phyloP scores from a whole-genome alignment of 73 alveolate genomes.

The Paramecium caudatum region DNA sequence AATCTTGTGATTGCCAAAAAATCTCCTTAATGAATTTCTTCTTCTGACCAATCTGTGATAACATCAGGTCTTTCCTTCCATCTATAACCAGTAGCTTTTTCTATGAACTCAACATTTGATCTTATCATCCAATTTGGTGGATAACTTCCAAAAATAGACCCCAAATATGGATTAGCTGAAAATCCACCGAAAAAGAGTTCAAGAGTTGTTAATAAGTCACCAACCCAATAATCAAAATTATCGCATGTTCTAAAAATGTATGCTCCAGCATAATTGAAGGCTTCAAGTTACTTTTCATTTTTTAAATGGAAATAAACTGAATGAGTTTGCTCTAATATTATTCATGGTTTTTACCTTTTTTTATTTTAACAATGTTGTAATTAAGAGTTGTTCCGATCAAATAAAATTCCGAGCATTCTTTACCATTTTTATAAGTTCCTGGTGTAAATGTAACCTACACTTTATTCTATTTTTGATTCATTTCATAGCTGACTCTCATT shows the following conservation, averaged over 20 bases:
- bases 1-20: slow-evolving; percentile 90
- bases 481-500: slow-evolving; percentile 15
- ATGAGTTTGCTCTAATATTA: not conserved
- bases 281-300: slow-evolving; percentile 2
- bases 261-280: slow-evolving; percentile 63
- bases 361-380: slow-evolving; percentile 43
- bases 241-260: slow-evolving; percentile 74
- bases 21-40: slow-evolving; percentile 89
- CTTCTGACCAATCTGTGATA: slow-evolving; percentile 81
- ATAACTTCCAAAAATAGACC: slow-evolving; percentile 80
- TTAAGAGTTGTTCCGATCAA: slow-evolving; percentile 54
- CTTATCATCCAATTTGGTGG: slow-evolving; percentile 88
- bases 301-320: not conserved
- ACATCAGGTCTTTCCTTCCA: slow-evolving; percentile 84
- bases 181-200: slow-evolving; percentile 92
- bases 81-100: slow-evolving; percentile 85
- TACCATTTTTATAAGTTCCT: not conserved
- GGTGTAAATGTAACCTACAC: slow-evolving; percentile 7
- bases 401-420: slow-evolving; percentile 21
- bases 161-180: slow-evolving; percentile 84
- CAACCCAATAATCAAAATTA: slow-evolving; percentile 66
- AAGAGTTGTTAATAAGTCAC: slow-evolving; percentile 82
- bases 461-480: not conserved
- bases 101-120: slow-evolving; percentile 82
- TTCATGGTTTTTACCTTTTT: not conserved